phyloP scores from a whole-genome alignment of 169 alveolate species.

The Plasmodium cynomolgi region DNA sequence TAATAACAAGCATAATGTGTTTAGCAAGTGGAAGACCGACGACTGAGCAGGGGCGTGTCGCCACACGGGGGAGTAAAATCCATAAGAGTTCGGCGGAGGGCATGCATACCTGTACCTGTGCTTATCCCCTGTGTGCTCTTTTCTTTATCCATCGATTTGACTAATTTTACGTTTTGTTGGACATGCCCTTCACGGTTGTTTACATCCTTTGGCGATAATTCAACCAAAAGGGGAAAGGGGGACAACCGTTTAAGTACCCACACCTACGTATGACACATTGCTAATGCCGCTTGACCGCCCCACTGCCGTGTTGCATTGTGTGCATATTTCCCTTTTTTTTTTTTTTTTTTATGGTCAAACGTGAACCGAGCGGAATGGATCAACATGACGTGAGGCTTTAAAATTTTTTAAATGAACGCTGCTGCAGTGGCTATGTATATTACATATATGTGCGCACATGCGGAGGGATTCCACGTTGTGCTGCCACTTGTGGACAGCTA shows the following conservation, averaged over 20 bases:
- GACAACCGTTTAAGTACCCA: not conserved
- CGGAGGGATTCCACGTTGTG: not conserved
- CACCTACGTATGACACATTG: not conserved
- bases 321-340: not conserved
- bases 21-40: conserved; percentile 82
- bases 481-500: not conserved
- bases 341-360: not conserved
- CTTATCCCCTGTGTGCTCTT: not conserved
- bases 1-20: conserved; percentile 84
- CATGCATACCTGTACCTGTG: not conserved
- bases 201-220: not conserved
- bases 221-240: not conserved
- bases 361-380: not conserved
- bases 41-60: conserved; percentile 50
- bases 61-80: not conserved
- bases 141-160: not conserved
- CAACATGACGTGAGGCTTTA: not conserved
- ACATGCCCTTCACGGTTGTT: not conserved
- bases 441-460: not conserved
- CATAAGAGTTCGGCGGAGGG: not conserved
- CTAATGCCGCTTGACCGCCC: not conserved
- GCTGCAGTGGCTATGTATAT: not conserved
- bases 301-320: not conserved
- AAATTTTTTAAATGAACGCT: not conserved
- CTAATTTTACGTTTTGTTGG: not conserved